These are phyloP conservation scores for Chalciporus piperatus DNA, from an alignment of 768 basidiomycete species.

Conservation along the genomic window DNA sequence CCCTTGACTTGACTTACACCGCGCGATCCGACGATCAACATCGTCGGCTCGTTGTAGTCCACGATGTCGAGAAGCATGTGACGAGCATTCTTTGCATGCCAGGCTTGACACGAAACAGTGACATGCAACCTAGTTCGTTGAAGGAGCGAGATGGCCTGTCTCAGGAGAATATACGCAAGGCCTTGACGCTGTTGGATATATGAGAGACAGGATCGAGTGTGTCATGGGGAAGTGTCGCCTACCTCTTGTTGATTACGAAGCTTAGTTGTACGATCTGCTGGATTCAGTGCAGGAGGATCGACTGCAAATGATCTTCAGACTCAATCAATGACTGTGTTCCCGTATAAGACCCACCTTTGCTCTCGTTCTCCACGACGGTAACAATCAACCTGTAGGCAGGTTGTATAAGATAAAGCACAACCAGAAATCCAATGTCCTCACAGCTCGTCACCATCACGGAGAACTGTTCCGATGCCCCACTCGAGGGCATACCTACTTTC, in stretches of 20 bases:
- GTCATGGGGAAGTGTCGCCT: slow-evolving; percentile 13
- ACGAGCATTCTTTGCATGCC: slow-evolving; percentile 93
- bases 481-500: slow-evolving; percentile 94
- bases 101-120: slow-evolving; percentile 86
- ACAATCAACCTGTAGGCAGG: slow-evolving; percentile 61
- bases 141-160: slow-evolving; percentile 85
- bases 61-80: slow-evolving; percentile 92
- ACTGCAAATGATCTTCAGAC: slow-evolving; percentile 38
- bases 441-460: slow-evolving; percentile 93
- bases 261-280: slow-evolving; percentile 73
- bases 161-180: slow-evolving; percentile 80
- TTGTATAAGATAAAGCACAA: slow-evolving; percentile 1
- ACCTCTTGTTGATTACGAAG: slow-evolving; percentile 92
- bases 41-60: slow-evolving; percentile 81
- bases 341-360: slow-evolving; percentile 57
- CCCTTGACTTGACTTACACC: slow-evolving; percentile 86
- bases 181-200: slow-evolving; percentile 67
- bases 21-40: slow-evolving; percentile 95
- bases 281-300: slow-evolving; percentile 66
- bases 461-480: slow-evolving; percentile 96
- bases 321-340: neutral
- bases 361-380: slow-evolving; percentile 89
- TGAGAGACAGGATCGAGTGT: slow-evolving; percentile 8
- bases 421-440: slow-evolving; percentile 24
- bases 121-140: slow-evolving; percentile 90